phyloP scores from a whole-genome alignment of 306 rosid genomes.

The Quercus rubra region DNA sequence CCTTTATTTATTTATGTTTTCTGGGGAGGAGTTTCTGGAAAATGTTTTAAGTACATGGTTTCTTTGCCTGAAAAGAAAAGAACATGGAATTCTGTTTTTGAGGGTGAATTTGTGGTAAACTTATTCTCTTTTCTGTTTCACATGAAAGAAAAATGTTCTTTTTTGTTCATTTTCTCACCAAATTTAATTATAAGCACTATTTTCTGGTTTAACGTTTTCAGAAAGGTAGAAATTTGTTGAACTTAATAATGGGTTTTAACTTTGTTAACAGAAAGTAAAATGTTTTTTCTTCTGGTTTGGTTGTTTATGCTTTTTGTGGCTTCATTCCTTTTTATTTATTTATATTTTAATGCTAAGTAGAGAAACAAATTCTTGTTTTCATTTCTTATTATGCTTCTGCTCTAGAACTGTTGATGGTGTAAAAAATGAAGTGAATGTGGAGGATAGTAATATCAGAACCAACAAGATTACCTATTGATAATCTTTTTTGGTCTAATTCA shows the following conservation, averaged over 20 bases:
- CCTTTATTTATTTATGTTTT: no score
- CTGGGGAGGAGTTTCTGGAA: neutral
- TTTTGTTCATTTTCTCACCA: neutral
- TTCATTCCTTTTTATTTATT: neutral
- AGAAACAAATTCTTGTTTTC: neutral
- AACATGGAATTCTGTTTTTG: neutral
- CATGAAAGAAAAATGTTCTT: constrained; percentile 4
- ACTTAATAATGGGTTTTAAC: neutral
- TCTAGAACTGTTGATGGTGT: neutral
- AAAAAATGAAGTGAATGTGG: neutral
- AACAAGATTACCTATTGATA: neutral
- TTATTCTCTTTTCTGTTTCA: neutral
- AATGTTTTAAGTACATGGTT: neutral
- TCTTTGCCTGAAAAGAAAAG: neutral
- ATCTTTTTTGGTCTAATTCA: neutral
- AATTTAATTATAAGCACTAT: neutral
- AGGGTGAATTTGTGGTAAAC: neutral
- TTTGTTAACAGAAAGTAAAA: neutral
- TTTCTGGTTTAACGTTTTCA: neutral
- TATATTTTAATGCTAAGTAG: neutral
- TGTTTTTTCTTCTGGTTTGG: neutral
- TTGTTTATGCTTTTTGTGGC: neutral
- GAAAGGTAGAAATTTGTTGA: neutral
- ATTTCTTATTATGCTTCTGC: constrained; percentile 1
- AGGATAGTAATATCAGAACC: constrained; percentile 1